Percentiles rank a stretch among this genome's conserved stretches.
These are phyloP conservation scores for Cryptosporidium viatorum DNA, from an alignment of 169 alveolate genomes.

Conservation along the genomic window DNA sequence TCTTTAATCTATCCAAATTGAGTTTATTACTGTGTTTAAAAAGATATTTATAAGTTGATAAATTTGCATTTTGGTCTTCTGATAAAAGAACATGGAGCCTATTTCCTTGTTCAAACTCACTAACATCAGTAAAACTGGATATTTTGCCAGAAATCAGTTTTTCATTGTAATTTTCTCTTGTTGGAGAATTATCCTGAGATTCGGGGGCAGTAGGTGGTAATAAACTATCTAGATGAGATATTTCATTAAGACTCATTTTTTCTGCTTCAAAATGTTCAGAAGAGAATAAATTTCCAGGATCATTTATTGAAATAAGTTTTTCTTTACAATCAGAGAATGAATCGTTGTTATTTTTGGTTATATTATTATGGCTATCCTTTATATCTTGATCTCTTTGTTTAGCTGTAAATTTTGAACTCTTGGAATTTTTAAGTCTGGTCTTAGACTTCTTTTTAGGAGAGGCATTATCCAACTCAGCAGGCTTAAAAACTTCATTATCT, in stretches of 20 bases:
- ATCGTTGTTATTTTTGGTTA: neutral
- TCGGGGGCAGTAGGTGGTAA: conserved; percentile 75
- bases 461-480: neutral
- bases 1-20: conserved; percentile 19
- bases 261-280: neutral
- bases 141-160: neutral
- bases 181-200: conserved; percentile 49
- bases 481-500: neutral
- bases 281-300: neutral
- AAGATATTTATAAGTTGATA: conserved; percentile 2
- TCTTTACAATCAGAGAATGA: too few species aligned
- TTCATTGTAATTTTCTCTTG: neutral
- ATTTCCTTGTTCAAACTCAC: neutral
- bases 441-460: conserved; percentile 53
- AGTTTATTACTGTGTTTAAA: neutral
- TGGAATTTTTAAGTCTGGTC: conserved; percentile 1
- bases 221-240: conserved; percentile 15
- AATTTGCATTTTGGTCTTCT: conserved; percentile 2
- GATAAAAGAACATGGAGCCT: neutral
- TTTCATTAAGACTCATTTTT: neutral
- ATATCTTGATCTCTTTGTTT: neutral
- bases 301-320: neutral
- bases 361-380: neutral
- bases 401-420: neutral
- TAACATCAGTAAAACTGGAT: conserved; percentile 6